Percentiles rank a stretch among this genome's conserved stretches.
Conservation (phyloP, 2,329 filamentous ascomycete species). For the Parasarocladium wereldwijsianum region DNA sequence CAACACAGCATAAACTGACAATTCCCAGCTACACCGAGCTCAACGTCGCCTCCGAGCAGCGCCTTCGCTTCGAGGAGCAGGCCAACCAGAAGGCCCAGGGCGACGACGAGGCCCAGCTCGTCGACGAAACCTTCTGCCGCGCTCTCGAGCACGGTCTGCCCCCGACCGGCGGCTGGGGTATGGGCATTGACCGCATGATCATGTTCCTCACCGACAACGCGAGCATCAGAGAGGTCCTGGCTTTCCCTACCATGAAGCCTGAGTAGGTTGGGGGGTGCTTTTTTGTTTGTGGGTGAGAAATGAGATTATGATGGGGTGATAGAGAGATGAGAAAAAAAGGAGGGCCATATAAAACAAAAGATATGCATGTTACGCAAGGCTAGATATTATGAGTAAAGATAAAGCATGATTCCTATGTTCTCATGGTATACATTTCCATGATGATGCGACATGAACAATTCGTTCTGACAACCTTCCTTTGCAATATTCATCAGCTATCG, state of each 20-base stretch:
- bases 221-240: constrained; percentile 87
- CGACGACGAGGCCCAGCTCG: constrained; percentile 89
- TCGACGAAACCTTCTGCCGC: constrained; percentile 91
- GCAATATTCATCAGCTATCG: too few relatives aligned
- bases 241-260: constrained; percentile 98
- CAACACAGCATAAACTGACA: constrained; percentile 2
- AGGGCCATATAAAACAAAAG: background rate
- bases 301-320: too few relatives aligned
- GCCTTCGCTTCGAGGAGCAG: constrained; percentile 77
- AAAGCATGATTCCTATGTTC: too few relatives aligned
- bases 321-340: background rate
- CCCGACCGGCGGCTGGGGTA: constrained; percentile 89
- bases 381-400: too few relatives aligned
- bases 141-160: constrained; percentile 82
- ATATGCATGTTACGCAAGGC: too few relatives aligned
- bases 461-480: too few relatives aligned
- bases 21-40: constrained; percentile 68
- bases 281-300: too few relatives aligned
- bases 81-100: constrained; percentile 90
- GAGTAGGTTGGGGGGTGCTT: constrained; percentile 29
- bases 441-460: too few relatives aligned
- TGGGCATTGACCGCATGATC: constrained; percentile 86
- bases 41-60: constrained; percentile 83
- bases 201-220: constrained; percentile 94
- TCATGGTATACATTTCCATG: too few relatives aligned